Evolutionary conservation across 2,329 filamentous ascomycete species (phyloP), one percentile per base, ranked within the genome.

Genomic region (Colletotrichum cuscutae): DNA sequence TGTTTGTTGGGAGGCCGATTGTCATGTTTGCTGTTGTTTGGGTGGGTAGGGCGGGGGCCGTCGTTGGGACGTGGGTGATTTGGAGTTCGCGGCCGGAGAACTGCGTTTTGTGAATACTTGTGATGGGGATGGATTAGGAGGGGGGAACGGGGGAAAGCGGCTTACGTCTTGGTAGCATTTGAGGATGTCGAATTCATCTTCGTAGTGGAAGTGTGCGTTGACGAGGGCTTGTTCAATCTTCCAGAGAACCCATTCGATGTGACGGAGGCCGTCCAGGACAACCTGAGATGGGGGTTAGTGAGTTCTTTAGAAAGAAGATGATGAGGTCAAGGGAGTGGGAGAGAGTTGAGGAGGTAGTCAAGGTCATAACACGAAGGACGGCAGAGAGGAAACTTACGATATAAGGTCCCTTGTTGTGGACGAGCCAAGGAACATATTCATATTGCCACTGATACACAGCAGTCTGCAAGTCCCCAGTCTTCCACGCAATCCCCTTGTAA

Each of bases 401-500:
- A 54, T 73, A 74, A 24, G 73, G 73, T 3, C 73, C 70, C 65
- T 69, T 61, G 57, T 73, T 73, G 12, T 70, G 32, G 5, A 73
- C 32, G 7, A 74, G 56, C 73, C 73, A 74, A 15, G 73, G 73
- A 13, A 74, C 73, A 35, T 74, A 65, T 62, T 74, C 73, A 15
- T 56, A 42, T 35, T 66, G 66, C 59, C 60, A 69, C 35, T 66
- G 63, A 12, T 73, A 52, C 32, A 69, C 61, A 1, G 72, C 60
- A 6, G 56, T 35, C 19, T 60, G 56, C 32, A 74, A 58, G 6
- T 73, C 60, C 15, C 54, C 30, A 19, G 49, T 46, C 72, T 73
- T 74, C 58, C 54, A 73, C 2, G 30, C 49, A 22, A 68, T 26
- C 24, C 69, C 72, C 13, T 12, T n/a, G 60, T 69, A 68, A 28